A percentile compares a stretch with the other conserved stretches of the same genome.
Evolutionary conservation across 2,329 filamentous ascomycete genomes (phyloP).

Genomic region (Leptographium procerum): DNA sequence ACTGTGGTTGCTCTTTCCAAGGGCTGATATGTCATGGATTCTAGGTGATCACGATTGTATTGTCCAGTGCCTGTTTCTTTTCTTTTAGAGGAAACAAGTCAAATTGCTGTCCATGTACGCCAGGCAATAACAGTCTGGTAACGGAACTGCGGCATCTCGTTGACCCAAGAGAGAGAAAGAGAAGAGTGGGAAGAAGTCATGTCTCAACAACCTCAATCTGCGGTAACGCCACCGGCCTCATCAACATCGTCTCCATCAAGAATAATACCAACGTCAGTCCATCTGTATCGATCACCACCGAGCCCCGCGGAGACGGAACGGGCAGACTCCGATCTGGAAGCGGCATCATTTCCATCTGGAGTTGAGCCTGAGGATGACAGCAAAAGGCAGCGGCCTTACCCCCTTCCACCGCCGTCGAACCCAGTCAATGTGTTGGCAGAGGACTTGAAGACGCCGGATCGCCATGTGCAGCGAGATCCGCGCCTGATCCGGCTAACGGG

Average conservation of each 20-base stretch:
- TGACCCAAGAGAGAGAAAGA: neutral
- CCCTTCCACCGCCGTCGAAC: constrained; percentile 56
- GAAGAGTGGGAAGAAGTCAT: neutral
- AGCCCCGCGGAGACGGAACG: constrained; percentile 6
- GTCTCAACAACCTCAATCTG: neutral
- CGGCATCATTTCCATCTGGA: neutral
- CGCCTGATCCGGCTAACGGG: constrained; percentile 79
- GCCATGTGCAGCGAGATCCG: constrained; percentile 66
- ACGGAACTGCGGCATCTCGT: neutral
- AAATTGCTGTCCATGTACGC: neutral
- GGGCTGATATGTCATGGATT: too few species aligned
- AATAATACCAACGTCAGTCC: neutral
- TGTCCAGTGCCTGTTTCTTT: neutral
- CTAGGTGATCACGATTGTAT: neutral
- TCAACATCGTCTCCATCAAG: neutral
- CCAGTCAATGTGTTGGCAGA: constrained; percentile 55
- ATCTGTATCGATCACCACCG: neutral
- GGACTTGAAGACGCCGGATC: constrained; percentile 45
- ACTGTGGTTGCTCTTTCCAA: too few species aligned
- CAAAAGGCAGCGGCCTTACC: constrained; percentile 29
- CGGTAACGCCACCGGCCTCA: neutral
- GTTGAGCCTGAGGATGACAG: neutral
- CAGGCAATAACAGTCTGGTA: neutral
- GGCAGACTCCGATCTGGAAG: neutral
- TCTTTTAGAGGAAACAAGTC: neutral